phyloP scores from a whole-genome alignment of 169 alveolate species.

The Perkinsus marinus region DNA sequence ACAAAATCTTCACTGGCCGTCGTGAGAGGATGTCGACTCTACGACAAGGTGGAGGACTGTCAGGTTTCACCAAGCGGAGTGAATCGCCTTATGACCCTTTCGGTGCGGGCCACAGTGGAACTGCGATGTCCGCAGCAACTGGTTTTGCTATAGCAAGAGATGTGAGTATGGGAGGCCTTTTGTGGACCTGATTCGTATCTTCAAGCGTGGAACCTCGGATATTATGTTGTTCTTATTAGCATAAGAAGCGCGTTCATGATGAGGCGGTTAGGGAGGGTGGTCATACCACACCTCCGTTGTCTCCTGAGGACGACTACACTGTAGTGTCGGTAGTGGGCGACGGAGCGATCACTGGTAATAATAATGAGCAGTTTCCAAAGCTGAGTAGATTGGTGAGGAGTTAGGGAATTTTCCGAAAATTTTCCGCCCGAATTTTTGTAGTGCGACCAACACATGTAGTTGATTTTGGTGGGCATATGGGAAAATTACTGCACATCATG shows the following conservation, averaged over 20 bases:
- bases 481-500: too few relatives aligned
- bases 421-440: too few relatives aligned
- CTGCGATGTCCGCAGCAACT: conserved; percentile 61
- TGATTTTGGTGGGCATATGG: too few relatives aligned
- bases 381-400: too few relatives aligned
- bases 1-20: conserved; percentile 71
- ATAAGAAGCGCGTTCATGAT: neutral
- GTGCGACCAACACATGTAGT: too few relatives aligned
- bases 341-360: neutral
- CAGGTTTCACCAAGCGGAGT: conserved; percentile 53
- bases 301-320: neutral
- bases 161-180: neutral
- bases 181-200: too few relatives aligned
- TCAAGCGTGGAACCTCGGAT: too few relatives aligned
- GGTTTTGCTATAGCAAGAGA: conserved; percentile 46
- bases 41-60: conserved; percentile 52
- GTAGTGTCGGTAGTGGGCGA: neutral
- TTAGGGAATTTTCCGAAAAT: too few relatives aligned
- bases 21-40: conserved; percentile 51
- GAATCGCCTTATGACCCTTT: conserved; percentile 64
- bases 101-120: conserved; percentile 76
- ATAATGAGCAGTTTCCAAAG: too few relatives aligned
- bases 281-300: neutral
- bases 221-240: too few relatives aligned
- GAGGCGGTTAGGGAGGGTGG: neutral